These are phyloP conservation scores for Amylostereum areolatum DNA, from an alignment of 1,284 basidiomycete genomes.

Conservation along the genomic window DNA sequence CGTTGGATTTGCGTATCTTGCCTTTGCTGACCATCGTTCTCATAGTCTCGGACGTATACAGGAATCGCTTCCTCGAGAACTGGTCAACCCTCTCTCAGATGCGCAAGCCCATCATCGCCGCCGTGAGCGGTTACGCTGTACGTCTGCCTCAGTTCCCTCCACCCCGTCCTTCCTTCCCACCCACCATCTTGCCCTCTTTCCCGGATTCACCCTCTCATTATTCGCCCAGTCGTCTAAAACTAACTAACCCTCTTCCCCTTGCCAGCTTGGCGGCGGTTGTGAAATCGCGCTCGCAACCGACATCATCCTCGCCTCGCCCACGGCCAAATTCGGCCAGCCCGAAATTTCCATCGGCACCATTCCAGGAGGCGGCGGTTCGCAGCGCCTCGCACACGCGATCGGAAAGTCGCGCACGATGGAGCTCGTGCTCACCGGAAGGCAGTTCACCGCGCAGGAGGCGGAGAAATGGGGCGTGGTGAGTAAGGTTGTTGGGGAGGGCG, in stretches of 20 bases:
- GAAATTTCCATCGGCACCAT: conserved; percentile 98
- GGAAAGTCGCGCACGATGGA: conserved; percentile 98
- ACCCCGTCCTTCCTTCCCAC: conserved; percentile 4
- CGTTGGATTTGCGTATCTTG: no score
- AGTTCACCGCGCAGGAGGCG: conserved; percentile 79
- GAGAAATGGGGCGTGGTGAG: conserved; percentile 82
- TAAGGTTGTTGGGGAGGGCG: conserved; percentile 72
- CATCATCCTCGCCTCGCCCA: conserved; percentile 92
- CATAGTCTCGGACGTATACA: conserved; percentile 81
- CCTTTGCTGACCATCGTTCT: no score
- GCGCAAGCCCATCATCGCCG: conserved; percentile 92
- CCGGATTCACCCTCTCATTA: no score
- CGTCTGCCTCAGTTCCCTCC: conserved; percentile 22
- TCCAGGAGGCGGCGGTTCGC: conserved; percentile 83
- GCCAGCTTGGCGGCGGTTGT: conserved; percentile 89
- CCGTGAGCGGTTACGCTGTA: conserved; percentile 94
- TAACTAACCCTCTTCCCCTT: not conserved
- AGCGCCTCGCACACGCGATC: conserved; percentile 82
- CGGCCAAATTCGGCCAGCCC: conserved; percentile 92
- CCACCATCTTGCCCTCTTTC: not conserved
- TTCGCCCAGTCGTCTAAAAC: not conserved
- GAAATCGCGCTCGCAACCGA: conserved; percentile 97
- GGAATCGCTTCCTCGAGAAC: conserved; percentile 82
- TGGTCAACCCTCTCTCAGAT: conserved; percentile 79
- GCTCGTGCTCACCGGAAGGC: conserved; percentile 84